Evolutionary conservation across 352 stramenopile genomes (phyloP).

Genomic region (Phytophthora europaea): DNA sequence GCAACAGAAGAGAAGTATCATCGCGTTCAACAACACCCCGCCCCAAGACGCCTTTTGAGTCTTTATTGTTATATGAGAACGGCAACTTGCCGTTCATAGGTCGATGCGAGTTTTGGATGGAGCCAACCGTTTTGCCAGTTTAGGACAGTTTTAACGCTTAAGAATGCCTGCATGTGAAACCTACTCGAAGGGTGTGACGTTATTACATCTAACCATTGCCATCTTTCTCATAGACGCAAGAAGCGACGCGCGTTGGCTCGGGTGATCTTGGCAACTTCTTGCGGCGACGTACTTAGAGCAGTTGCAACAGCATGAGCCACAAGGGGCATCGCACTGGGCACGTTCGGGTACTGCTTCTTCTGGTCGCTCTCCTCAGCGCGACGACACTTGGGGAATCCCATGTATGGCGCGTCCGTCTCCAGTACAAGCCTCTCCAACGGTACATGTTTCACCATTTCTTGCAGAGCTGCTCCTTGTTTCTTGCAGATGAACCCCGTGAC

Average conservation of each 20-base stretch:
- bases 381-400: conserved; percentile 85
- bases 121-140: conserved; percentile 13
- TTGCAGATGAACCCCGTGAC: conserved; percentile 94
- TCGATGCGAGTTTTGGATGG: conserved; percentile 4
- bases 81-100: conserved; percentile 6
- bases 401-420: conserved; percentile 95
- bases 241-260: conserved; percentile 78
- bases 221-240: conserved; percentile 46
- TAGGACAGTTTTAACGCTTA: conserved; percentile 32
- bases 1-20: conserved; percentile 54
- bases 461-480: conserved; percentile 60
- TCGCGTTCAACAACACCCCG: conserved; percentile 73
- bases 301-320: conserved; percentile 70
- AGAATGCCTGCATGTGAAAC: conserved; percentile 22
- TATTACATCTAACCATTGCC: conserved; percentile 3
- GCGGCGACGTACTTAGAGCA: conserved; percentile 49
- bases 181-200: neutral
- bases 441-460: conserved; percentile 67
- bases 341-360: conserved; percentile 87
- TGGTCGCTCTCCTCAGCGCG: conserved; percentile 36
- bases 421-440: conserved; percentile 88
- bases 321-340: conserved; percentile 69
- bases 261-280: conserved; percentile 74
- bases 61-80: conserved; percentile 22
- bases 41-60: conserved; percentile 3